Evolutionary conservation across 345 rosid species (phyloP).

Genomic region (Gossypium ekmanianum): DNA sequence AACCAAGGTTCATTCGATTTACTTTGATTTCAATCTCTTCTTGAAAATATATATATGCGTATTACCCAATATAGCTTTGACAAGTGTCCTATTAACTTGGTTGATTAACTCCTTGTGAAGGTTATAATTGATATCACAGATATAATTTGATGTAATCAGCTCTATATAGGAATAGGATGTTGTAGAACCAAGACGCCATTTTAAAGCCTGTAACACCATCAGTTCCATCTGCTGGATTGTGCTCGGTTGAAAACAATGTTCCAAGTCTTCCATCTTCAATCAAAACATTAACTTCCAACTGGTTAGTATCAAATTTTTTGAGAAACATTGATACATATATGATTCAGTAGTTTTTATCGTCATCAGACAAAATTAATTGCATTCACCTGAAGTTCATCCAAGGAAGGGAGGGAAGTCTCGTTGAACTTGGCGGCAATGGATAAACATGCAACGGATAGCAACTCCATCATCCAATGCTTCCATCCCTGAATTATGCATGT

Average conservation of each 20-base stretch:
- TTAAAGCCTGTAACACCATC: constrained; percentile 40
- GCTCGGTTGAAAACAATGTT: constrained; percentile 48
- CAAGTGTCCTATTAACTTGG: constrained; percentile 40
- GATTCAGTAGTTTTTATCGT: neutral
- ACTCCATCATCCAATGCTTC: constrained; percentile 69
- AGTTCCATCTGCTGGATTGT: constrained; percentile 65
- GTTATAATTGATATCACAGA: constrained; percentile 17
- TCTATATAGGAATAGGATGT: constrained; percentile 53
- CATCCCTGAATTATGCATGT: constrained; percentile 39
- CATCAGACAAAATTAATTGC: neutral
- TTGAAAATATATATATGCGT: too few species aligned
- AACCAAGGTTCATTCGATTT: neutral
- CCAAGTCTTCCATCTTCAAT: constrained; percentile 49
- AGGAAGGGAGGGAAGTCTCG: constrained; percentile 41
- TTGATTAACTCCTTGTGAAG: constrained; percentile 28
- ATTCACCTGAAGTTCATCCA: constrained; percentile 62
- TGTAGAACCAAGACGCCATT: constrained; percentile 55
- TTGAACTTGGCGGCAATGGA: constrained; percentile 64
- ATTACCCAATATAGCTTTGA: constrained; percentile 42
- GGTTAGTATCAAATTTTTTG: neutral
- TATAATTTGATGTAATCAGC: constrained; percentile 24
- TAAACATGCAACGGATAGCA: constrained; percentile 54
- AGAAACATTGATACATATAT: neutral
- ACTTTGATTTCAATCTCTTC: neutral
- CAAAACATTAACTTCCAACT: neutral